Percentiles rank a stretch among this genome's conserved stretches.
These are phyloP conservation scores for Chytriomyces sp. DNA, from an alignment of 192 early-diverging fungal species.

Conservation along the genomic window DNA sequence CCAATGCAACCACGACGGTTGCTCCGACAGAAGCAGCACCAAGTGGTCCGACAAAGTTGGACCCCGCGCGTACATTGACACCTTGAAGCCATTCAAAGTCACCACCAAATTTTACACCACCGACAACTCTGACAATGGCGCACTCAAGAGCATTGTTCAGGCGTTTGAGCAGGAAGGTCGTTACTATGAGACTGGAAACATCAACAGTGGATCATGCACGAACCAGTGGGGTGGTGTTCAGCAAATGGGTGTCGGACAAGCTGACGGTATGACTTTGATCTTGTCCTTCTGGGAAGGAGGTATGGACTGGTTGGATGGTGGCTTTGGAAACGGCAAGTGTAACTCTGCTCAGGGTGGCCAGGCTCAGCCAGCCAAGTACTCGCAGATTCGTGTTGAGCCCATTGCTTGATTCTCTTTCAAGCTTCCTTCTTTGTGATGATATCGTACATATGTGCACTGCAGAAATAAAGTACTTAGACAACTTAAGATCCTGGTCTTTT, in stretches of 20 bases:
- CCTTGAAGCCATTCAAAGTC: slow-evolving; percentile 39
- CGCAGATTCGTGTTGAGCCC: not conserved
- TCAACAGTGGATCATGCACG: not conserved
- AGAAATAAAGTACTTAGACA: too few relatives aligned
- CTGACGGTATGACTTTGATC: slow-evolving; percentile 41
- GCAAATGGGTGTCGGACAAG: slow-evolving; percentile 24
- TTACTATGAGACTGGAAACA: not conserved
- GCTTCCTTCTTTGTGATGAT: not conserved
- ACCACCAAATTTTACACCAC: slow-evolving; percentile 42
- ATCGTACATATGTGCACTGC: too few relatives aligned
- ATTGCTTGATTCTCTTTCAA: not conserved
- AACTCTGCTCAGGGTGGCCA: not conserved
- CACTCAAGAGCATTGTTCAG: slow-evolving; percentile 29
- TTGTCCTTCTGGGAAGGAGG: slow-evolving; percentile 47
- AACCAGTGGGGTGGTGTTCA: slow-evolving; percentile 29
- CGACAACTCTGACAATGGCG: slow-evolving; percentile 34
- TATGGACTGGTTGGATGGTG: slow-evolving; percentile 49
- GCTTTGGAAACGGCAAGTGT: slow-evolving; percentile 23
- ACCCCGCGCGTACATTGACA: slow-evolving; percentile 38
- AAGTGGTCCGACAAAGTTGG: slow-evolving; percentile 27
- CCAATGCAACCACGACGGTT: slow-evolving; percentile 45
- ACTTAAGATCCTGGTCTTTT: too few relatives aligned
- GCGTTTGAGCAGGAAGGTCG: slow-evolving; percentile 30
- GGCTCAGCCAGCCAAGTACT: not conserved
- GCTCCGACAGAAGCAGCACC: slow-evolving; percentile 27